Conservation (phyloP, 805 yeast species). For the Crinitomyces ghanaensis region DNA sequence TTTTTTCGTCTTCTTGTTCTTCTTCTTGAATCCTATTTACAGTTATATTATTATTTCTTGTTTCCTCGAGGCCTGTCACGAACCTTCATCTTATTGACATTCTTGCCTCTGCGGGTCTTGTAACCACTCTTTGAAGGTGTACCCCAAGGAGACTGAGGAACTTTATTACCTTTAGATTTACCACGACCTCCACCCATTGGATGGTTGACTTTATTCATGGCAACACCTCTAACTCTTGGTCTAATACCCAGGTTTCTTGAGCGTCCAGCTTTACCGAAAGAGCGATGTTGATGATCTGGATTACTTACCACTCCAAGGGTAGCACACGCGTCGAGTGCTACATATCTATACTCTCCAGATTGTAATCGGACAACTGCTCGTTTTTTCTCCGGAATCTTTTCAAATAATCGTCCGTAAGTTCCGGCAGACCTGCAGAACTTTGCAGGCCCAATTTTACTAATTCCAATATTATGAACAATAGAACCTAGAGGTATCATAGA, state of each 20-base stretch:
- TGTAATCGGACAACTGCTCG: constrained; percentile 73
- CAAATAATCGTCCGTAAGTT: constrained; percentile 76
- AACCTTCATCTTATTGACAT: constrained; percentile 72
- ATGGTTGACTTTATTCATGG: constrained; percentile 95
- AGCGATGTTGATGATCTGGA: constrained; percentile 77
- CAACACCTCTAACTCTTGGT: constrained; percentile 95
- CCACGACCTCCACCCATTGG: constrained; percentile 99
- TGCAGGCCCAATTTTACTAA: constrained; percentile 65
- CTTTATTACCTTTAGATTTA: constrained; percentile 91
- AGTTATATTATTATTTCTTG: constrained; percentile 16
- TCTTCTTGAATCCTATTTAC: not conserved
- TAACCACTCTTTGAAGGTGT: constrained; percentile 79
- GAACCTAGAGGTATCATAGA: constrained; percentile 92
- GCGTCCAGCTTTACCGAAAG: constrained; percentile 96
- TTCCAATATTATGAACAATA: constrained; percentile 77
- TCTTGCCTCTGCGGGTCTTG: constrained; percentile 87
- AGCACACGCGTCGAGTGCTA: constrained; percentile 78
- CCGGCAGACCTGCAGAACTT: constrained; percentile 93
- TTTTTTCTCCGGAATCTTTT: constrained; percentile 59
- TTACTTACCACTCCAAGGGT: constrained; percentile 90
- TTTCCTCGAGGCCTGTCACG: constrained; percentile 85
- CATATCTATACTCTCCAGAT: constrained; percentile 90
- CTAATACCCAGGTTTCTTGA: constrained; percentile 84
- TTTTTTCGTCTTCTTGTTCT: too few relatives aligned
- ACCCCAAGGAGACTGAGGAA: constrained; percentile 96